Conservation (phyloP, 2,329 filamentous ascomycete species). For the Botryotinia convoluta region DNA sequence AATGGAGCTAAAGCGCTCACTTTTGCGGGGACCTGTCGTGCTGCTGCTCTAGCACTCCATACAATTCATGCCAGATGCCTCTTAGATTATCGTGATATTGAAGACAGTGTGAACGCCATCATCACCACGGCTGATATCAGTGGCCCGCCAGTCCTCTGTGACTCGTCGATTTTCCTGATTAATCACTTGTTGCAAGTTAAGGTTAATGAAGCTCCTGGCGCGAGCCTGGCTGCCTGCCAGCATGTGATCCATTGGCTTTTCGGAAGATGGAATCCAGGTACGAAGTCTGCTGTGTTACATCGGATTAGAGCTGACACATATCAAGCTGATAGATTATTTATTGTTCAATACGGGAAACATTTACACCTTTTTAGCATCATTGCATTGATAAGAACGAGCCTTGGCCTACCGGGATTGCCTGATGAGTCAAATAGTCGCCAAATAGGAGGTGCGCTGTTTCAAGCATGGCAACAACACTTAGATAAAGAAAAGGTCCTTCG, state of each 20-base stretch:
- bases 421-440: constrained; percentile 17
- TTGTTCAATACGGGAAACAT: constrained; percentile 62
- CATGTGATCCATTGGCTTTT: constrained; percentile 80
- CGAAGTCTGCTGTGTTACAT: constrained; percentile 33
- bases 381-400: constrained; percentile 66
- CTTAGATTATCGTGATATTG: constrained; percentile 64
- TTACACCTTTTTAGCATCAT: constrained; percentile 64
- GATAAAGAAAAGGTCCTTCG: constrained; percentile 46
- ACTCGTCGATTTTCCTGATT: constrained; percentile 75
- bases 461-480: constrained; percentile 36
- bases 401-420: constrained; percentile 47
- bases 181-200: constrained; percentile 63
- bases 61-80: constrained; percentile 64
- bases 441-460: constrained; percentile 34
- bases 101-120: constrained; percentile 69
- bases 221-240: constrained; percentile 64
- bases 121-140: constrained; percentile 76
- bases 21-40: constrained; percentile 67
- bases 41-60: constrained; percentile 68
- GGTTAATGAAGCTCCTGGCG: constrained; percentile 65
- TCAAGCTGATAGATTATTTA: constrained; percentile 65
- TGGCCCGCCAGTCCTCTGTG: constrained; percentile 75
- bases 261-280: constrained; percentile 78
- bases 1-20: constrained; percentile 68
- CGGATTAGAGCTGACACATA: constrained; percentile 16